Base-by-base conservation (phyloP, 257 asterid genomes). In the Scutellaria minor region DNA sequence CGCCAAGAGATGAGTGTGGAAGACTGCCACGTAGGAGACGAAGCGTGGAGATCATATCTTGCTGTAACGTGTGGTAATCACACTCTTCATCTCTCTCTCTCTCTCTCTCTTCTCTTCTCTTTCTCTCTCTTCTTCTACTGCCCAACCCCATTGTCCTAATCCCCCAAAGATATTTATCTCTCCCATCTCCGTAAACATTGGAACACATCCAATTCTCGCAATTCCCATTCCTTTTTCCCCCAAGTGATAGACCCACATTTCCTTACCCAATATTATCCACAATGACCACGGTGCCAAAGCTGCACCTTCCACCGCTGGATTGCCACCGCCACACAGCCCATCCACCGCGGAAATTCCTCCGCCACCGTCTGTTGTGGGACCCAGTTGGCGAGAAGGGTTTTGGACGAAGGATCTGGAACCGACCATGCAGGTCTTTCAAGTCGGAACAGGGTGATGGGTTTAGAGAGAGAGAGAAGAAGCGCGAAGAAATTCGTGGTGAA, bases 361-460 rank as follows among this genome's bases (percentile, higher is more conserved):
- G 80, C 42, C 82, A 53, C 3, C 84, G 87, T 39, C 55, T 80
- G 64, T 60, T 52, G 67, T 80, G 86, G 86, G 83, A 70, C 71
- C 84, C 82, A 8, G 70, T 77, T 22, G 5, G 66, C 20, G 77
- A 78, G 6, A 84, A 81, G 83, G 75, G 82, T 53, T 50, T 83
- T 56, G 54, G 84, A 14, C 77, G 83, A 12, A 77, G 84, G 18
- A 50, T 72, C 45, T 62, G 75, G 75, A 68, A 73, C 42, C 83
- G 68, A 46, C 83, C 93, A 44, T 91, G 96, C 80, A 83, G 89
- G 78, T 81, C 90, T 57, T 92, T 90, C 80, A 89, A 78, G 89
- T 78, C 87, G 3, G 93, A 83, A 47, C 86, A 85, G 73, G 87
- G 65, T 12, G 12, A 44, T 68, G 79, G 61, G 61, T 53, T 50